Conservation (phyloP, 208 protist genomes). For the Acanthamoeba triangularis region DNA sequence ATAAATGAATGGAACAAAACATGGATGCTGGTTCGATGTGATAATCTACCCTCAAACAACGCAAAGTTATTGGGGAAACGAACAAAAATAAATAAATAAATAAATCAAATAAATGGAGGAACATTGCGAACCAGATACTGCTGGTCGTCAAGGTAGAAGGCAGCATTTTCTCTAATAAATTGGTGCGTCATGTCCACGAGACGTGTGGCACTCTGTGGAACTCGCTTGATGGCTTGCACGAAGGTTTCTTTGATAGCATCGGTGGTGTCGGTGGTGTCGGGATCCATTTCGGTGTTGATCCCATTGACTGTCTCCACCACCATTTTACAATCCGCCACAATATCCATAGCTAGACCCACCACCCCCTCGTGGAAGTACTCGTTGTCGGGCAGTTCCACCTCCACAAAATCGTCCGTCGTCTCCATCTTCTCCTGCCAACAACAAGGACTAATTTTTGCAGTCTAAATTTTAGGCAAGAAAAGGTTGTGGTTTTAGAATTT, state of each 20-base stretch:
- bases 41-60: background rate
- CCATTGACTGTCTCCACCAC: constrained; percentile 56
- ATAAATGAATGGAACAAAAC: background rate
- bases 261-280: background rate
- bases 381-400: constrained; percentile 63
- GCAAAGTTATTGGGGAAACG: background rate
- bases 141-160: constrained; percentile 51
- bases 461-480: no score
- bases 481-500: no score
- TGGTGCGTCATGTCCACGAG: constrained; percentile 43
- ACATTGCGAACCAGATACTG: background rate
- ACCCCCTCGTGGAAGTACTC: constrained; percentile 65
- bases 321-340: constrained; percentile 53
- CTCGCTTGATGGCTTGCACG: constrained; percentile 24
- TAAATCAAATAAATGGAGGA: background rate
- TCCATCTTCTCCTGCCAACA: background rate
- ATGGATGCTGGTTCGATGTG: background rate
- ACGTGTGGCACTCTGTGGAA: background rate
- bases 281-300: constrained; percentile 38
- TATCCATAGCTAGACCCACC: constrained; percentile 38
- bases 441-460: no score
- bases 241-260: constrained; percentile 59
- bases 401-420: constrained; percentile 15
- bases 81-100: background rate
- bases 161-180: constrained; percentile 20